Evolutionary conservation across 352 stramenopile species (phyloP), one percentile per base, ranked within the genome.

Genomic region (Phytophthora cactorum): DNA sequence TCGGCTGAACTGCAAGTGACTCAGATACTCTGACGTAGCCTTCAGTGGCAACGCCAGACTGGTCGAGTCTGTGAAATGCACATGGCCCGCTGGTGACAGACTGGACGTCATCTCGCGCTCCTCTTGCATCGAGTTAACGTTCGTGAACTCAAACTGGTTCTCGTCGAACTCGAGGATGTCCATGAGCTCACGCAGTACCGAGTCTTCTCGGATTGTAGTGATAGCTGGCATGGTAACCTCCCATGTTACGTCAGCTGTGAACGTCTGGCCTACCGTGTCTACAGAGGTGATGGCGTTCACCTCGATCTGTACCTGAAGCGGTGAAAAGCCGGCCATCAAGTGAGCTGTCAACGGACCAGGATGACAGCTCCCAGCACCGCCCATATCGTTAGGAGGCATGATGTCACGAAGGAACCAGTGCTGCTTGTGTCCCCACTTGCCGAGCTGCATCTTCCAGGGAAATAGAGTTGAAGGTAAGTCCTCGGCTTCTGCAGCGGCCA

Each of bases 381-480:
- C 60, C 1, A 14, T 14, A 3, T 66, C 56, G 17, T 63, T 27
- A 0, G 75, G 73, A 2, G 70, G 62, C 38, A 79, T 72, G 12
- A 86, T 50, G 27, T 81, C 68, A 28, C 75, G 80, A 36, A 86
- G 63, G 44, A 89, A 87, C 78, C 81, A 89, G 55, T 86, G 81
- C 9, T 59, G 68, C n/a, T 49, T 46, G 55, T 75, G 51, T 4
- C 75, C 74, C 76, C 77, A 89, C 17, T 59, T 70, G 5, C 78
- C 81, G 0, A 85, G 63, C 56, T 84, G 66, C 78, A 89, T 88
- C 52, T 84, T 87, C 81, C 81, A 89, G 11, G 77, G 65, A 41
- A 89, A 89, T 2, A 86, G 15, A 8, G 63, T 73, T 9, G 65
- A 56, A 14, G 70, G 61, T 5, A 73, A 31, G 8, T 74, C 60